Base-by-base conservation (phyloP, 345 rosid genomes). In the Durio zibethinus region DNA sequence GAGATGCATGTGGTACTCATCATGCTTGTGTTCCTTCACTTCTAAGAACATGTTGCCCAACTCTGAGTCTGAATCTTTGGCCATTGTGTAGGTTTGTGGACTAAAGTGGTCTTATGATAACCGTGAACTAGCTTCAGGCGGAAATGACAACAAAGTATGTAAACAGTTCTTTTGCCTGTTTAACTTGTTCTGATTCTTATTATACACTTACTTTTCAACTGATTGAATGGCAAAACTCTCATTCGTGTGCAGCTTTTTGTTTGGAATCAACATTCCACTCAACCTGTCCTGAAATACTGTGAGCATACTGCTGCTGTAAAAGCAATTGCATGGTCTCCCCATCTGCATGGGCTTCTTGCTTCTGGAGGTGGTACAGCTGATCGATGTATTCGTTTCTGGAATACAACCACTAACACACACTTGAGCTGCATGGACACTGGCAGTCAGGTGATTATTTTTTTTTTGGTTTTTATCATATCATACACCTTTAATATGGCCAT, bases 251-350 rank as follows among this genome's bases (percentile, higher is more conserved):
- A 97, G 99, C 97, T 97, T 78, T 90, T 94, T 80, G 93, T 97
- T 77, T 97, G 99, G 99, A 97, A 94, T 80, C 98, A 94, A 82
- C 96, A 90, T 78, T 91, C 99, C 77, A 91, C 90, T 74, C 97
- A 97, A 56, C 98, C 99, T 42, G 87, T 94, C 47, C 79, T 94
- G 77, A 97, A 88, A 86, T 97, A 87, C 86, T 86, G 94, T 78
- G 99, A 91, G 75, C 99, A 97, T 84, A 87, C 96, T 52, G 99
- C 99, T 35, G 99, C 99, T 43, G 99, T 97, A 35, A 97, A 97
- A 88, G 99, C 99, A 76, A 97, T 97, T 83, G 97, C 99, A 1
- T 97, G 99, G 99, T 97, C 99, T 12, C 99, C 99, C 0, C 98
- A 94, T 89, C 91, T 94, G 71, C 89, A 92, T 52, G 99, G 99